These are phyloP conservation scores for Magnaporthales sp. DNA, from an alignment of 2,329 filamentous ascomycete genomes.

Conservation along the genomic window DNA sequence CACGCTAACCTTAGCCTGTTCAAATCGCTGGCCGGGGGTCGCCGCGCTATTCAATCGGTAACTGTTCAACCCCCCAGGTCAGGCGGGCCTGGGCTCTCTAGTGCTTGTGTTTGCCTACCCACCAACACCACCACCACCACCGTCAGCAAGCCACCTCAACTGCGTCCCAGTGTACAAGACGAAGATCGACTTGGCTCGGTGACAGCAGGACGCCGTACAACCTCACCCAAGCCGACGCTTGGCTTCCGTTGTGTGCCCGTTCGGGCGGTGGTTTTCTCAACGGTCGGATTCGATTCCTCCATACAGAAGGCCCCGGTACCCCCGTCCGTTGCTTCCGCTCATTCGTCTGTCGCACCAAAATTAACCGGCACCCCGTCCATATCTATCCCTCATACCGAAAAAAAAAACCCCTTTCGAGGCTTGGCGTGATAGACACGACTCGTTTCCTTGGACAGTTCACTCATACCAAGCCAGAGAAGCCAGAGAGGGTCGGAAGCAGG, in stretches of 20 bases:
- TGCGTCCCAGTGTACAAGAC: background rate
- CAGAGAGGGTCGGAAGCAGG: background rate
- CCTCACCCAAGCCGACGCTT: background rate
- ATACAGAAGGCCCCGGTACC: background rate
- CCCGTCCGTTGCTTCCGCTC: background rate
- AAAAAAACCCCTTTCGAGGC: background rate
- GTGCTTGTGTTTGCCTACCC: background rate
- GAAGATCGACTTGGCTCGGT: background rate
- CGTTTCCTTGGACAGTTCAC: background rate
- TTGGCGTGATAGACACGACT: background rate
- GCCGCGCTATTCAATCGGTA: background rate
- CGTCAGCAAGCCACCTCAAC: background rate
- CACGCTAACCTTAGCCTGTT: background rate
- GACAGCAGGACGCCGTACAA: background rate
- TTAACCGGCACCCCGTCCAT: background rate
- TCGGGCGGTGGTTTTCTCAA: background rate
- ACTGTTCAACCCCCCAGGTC: background rate
- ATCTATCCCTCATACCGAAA: background rate
- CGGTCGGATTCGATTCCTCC: background rate
- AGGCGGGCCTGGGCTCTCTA: background rate
- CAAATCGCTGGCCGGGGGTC: background rate
- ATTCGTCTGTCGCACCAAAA: background rate
- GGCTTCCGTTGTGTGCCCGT: background rate
- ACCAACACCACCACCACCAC: background rate
- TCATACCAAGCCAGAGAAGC: background rate